Conservation (phyloP, 805 yeast genomes). For the Lipomyces mesembrius region DNA sequence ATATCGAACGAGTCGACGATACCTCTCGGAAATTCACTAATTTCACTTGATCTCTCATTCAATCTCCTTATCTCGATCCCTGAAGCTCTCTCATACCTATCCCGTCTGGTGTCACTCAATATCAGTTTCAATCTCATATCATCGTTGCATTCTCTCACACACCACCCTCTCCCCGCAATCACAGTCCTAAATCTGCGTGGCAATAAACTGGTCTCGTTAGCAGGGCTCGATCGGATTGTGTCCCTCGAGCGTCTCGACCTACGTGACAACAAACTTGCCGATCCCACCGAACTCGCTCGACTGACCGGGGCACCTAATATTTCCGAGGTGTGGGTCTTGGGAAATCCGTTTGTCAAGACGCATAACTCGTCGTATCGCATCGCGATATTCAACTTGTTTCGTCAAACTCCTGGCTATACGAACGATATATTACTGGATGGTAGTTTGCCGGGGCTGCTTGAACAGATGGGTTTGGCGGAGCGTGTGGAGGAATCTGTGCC, state of each 20-base stretch:
- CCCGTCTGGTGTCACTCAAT: constrained; percentile 60
- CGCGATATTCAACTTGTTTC: constrained; percentile 39
- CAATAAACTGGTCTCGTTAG: constrained; percentile 37
- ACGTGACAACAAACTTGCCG: constrained; percentile 39
- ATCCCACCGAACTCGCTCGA: constrained; percentile 38
- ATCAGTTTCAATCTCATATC: constrained; percentile 62
- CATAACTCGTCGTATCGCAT: constrained; percentile 35
- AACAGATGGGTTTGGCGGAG: constrained; percentile 36
- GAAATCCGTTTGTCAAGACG: constrained; percentile 40
- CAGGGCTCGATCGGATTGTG: constrained; percentile 39
- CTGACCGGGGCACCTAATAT: constrained; percentile 36
- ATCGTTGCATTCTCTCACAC: constrained; percentile 32
- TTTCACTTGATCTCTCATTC: constrained; percentile 59
- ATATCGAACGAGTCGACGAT: constrained; percentile 45
- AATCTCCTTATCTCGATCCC: constrained; percentile 59
- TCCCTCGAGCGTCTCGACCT: constrained; percentile 39
- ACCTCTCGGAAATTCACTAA: constrained; percentile 45
- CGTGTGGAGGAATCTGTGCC: constrained; percentile 32
- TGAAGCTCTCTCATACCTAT: constrained; percentile 56
- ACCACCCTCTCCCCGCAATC: constrained; percentile 35
- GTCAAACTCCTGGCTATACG: constrained; percentile 36
- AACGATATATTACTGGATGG: constrained; percentile 41
- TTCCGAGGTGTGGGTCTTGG: constrained; percentile 39
- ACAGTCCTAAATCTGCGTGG: constrained; percentile 39
- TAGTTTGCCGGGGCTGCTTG: constrained; percentile 40